Evolutionary conservation across 768 basidiomycete species (phyloP), one percentile per base, ranked within the genome.

Genomic region (Lactifluus rugatus): DNA sequence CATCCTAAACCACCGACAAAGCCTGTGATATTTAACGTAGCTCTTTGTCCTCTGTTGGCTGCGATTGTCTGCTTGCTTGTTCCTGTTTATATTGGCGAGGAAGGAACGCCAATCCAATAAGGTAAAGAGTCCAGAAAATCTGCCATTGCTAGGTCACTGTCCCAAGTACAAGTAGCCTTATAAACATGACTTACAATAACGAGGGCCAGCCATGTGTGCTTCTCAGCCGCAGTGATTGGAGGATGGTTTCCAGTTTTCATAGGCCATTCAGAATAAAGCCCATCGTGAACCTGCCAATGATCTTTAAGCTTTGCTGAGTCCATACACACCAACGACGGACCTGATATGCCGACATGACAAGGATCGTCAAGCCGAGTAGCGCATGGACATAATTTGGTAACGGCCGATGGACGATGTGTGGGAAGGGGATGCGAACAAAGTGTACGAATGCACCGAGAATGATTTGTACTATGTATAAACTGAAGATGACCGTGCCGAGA

Each of bases 311-410:
- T 31, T 36, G 16, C 23, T 26, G 23, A 23, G 34, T 31, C 31
- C 23, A 37, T 4, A 51, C 7, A 32, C 48, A 23, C n/a, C n/a
- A 41, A 2, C 36, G 19, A 39, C 49, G 37, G 14, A 61, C 58
- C 48, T 63, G 58, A 42, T 62, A 66, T 48, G 17, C 63, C 62
- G 21, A 68, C 21, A 68, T 54, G 5, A 44, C 64, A 14, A 71
- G 58, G 48, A 66, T 69, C 16, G 60, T 58, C n/a, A 69, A 45
- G 3, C 69, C 69, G 19, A 68, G 48, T 13, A 66, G 34, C 23
- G 64, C 68, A 54, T 71, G 70, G 3, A 62, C 8, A 41, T 66
- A 65, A 53, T 69, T 69, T 54, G 69, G 66, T n/a, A 69, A 19
- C 13, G 64, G 69, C 46, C 65, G 54, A 44, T 53, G 14, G 36